phyloP scores from a whole-genome alignment of 176 grass and related monocot genomes.

The bread wheat (Triticum aestivum) region DNA sequence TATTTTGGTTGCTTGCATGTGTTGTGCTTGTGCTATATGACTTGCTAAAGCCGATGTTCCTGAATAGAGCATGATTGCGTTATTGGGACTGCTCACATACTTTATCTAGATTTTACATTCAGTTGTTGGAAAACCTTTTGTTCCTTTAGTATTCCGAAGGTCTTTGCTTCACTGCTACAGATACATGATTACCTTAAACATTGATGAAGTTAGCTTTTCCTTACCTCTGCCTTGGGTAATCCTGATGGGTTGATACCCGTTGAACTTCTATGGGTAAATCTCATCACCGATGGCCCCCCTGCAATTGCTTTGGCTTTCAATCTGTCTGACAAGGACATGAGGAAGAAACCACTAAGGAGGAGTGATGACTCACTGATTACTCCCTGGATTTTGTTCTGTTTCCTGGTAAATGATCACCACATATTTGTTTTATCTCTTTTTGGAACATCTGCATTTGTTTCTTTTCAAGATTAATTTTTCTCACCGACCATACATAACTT shows the following conservation, averaged over 20 bases:
- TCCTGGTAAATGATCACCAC: conserved; percentile 51
- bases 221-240: conserved; percentile 90
- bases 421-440: background rate
- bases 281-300: conserved; percentile 86
- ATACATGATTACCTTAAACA: conserved; percentile 99
- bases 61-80: too few species aligned
- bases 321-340: conserved; percentile 90
- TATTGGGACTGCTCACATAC: too few species aligned
- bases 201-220: conserved; percentile 62
- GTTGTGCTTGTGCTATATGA: too few species aligned
- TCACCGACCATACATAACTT: background rate
- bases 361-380: conserved; percentile 86
- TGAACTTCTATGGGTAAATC: conserved; percentile 95
- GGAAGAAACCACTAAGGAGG: conserved; percentile 89
- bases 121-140: conserved; percentile 47
- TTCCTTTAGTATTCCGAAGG: background rate
- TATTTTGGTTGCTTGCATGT: too few species aligned
- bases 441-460: background rate
- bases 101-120: too few species aligned
- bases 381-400: conserved; percentile 92
- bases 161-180: conserved; percentile 33
- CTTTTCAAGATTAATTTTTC: background rate
- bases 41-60: too few species aligned
- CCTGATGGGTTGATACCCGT: conserved; percentile 96
- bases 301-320: conserved; percentile 95